Evolutionary conservation across 257 asterid species (phyloP).

Genomic region (Gardenia jasminoides): DNA sequence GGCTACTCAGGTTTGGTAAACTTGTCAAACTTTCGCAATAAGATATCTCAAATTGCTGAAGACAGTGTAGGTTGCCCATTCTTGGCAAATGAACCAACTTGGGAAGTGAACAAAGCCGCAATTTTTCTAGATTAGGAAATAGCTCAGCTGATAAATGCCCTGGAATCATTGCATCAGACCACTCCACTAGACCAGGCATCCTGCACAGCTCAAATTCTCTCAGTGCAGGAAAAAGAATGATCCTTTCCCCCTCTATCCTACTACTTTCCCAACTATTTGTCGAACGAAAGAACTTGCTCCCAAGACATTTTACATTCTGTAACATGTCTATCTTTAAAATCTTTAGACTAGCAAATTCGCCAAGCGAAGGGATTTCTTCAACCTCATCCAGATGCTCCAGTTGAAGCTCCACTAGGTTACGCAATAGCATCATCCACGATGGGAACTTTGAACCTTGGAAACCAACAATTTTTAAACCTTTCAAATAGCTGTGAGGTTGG

Average conservation of each 20-base stretch:
- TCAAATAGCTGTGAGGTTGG: conserved; percentile 19
- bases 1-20: not conserved
- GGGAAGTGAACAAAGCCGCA: not conserved
- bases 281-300: conserved; percentile 20
- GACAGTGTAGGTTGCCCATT: not conserved
- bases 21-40: not conserved
- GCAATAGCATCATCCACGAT: conserved; percentile 18
- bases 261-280: not conserved
- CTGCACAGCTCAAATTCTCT: not conserved
- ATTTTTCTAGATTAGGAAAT: not conserved
- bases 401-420: not conserved
- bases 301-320: conserved; percentile 17
- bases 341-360: conserved; percentile 17
- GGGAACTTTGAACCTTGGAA: conserved; percentile 22
- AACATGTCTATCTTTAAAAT: not conserved
- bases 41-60: not conserved
- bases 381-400: conserved; percentile 8
- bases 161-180: not conserved
- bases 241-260: not conserved
- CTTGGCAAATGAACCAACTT: not conserved
- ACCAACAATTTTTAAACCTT: conserved; percentile 7
- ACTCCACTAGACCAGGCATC: not conserved
- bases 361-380: conserved; percentile 21
- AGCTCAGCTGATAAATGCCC: not conserved
- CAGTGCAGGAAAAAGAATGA: not conserved